Base-by-base conservation (phyloP, 345 rosid genomes). In the Tarenaya hassleriana region DNA sequence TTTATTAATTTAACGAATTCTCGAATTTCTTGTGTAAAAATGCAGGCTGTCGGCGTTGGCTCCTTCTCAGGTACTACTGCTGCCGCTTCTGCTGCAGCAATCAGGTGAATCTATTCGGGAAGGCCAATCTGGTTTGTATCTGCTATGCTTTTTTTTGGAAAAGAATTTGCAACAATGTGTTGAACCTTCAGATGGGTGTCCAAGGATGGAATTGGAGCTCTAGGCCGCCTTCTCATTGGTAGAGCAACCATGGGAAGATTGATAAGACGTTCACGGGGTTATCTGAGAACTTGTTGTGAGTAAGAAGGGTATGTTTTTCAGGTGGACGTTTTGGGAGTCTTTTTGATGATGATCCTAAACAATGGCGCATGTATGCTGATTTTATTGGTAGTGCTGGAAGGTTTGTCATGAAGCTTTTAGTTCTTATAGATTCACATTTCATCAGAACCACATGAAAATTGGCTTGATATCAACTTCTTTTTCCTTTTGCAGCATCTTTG, bases 341-440 rank as follows among this genome's bases (percentile, higher is more conserved):
- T 61, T 91, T 87, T 62, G 98, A 91, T 50, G 95, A 83, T 70
- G 95, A 87, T 79, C 98, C 98, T 33, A 91, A 87, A 70, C 96
- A 91, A 43, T 91, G 98, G 98, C 96, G 98, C 58, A 84, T 91
- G 96, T 91, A 87, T 73, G 98, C 98, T 0, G 98, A 91, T 68
- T 81, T 91, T 72, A 87, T 91, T 56, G 98, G 98, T 70, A 91
- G 96, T 62, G 77, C 96, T 48, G 98, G 98, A 75, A 81, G 96
- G 96, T 84, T 43, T 67, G 69, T 70, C 0, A 44, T 19, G 21
- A 14, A 56, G 46, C 11, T 40, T 24, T 27, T 53, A 31, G 10
- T 10, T 39, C 41, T 60, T 48, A 16, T 20, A 32, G 32, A 41
- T 27, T 41, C 56, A 41, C 13, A 29, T 62, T 45, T 41, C 46